phyloP scores from a whole-genome alignment of 768 basidiomycete genomes.

The Hericium rajendrae region DNA sequence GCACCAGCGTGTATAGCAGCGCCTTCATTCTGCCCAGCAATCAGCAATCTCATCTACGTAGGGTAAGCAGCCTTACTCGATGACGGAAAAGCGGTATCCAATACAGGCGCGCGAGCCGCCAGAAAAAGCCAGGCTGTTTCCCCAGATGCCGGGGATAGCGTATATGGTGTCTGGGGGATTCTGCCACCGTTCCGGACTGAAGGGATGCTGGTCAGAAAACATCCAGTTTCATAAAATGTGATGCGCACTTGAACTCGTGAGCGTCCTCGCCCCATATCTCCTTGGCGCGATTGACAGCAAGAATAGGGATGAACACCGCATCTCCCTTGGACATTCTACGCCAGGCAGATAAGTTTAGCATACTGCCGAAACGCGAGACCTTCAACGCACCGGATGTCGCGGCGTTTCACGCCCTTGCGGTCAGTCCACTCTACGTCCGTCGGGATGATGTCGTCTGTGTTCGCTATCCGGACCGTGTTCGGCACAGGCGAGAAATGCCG shows the following conservation, averaged over 20 bases:
- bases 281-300: constrained; percentile 21
- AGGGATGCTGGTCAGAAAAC: not conserved
- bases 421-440: constrained; percentile 16
- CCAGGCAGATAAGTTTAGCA: not conserved
- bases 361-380: not conserved
- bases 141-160: constrained; percentile 17
- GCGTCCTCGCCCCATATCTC: constrained; percentile 31
- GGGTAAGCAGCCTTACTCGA: constrained; percentile 7
- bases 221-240: not conserved
- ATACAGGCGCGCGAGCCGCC: constrained; percentile 22
- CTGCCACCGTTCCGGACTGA: constrained; percentile 22
- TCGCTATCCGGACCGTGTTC: constrained; percentile 16
- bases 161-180: constrained; percentile 6
- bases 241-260: constrained; percentile 20
- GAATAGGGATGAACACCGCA: constrained; percentile 22
- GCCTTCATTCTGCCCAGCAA: constrained; percentile 8
- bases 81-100: constrained; percentile 19
- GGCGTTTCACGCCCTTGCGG: constrained; percentile 5
- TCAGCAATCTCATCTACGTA: not conserved
- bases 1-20: constrained; percentile 11
- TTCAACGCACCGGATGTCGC: constrained; percentile 10
- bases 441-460: constrained; percentile 21
- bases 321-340: constrained; percentile 16
- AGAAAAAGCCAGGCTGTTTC: constrained; percentile 19
- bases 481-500: constrained; percentile 19